Percentiles rank a stretch among this genome's conserved stretches.
phyloP scores from a whole-genome alignment of 495 filamentous ascomycete genomes.

The Penicillium tannophilum region DNA sequence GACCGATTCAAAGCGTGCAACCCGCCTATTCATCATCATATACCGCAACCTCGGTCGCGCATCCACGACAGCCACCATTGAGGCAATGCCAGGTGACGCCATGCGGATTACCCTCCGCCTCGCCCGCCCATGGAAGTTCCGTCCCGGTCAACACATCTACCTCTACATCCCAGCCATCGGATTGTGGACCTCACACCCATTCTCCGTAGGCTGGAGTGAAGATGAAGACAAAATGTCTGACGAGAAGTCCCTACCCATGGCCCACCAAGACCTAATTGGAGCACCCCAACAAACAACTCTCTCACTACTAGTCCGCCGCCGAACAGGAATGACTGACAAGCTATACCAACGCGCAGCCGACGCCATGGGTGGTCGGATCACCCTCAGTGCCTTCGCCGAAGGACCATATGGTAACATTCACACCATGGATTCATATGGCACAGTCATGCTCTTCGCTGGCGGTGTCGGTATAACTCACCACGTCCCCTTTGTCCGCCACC shows the following conservation, averaged over 20 bases:
- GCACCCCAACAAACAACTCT: slow-evolving; percentile 56
- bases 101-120: slow-evolving; percentile 80
- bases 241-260: slow-evolving; percentile 48
- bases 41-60: slow-evolving; percentile 68
- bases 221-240: slow-evolving; percentile 33
- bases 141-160: slow-evolving; percentile 86
- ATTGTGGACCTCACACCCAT: slow-evolving; percentile 87
- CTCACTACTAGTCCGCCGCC: slow-evolving; percentile 80
- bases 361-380: slow-evolving; percentile 45
- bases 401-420: slow-evolving; percentile 87
- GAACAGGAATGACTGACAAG: slow-evolving; percentile 83
- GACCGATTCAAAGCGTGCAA: slow-evolving; percentile 45
- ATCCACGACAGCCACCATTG: slow-evolving; percentile 70
- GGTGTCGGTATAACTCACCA: slow-evolving; percentile 95
- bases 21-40: slow-evolving; percentile 67
- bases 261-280: slow-evolving; percentile 35
- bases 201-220: slow-evolving; percentile 88
- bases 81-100: slow-evolving; percentile 80
- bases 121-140: slow-evolving; percentile 73
- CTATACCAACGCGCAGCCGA: slow-evolving; percentile 66
- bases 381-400: slow-evolving; percentile 67
- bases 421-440: slow-evolving; percentile 85
- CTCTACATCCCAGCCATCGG: slow-evolving; percentile 77
- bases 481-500: slow-evolving; percentile 80
- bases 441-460: slow-evolving; percentile 85